Evolutionary conservation across 2,329 filamentous ascomycete species (phyloP), one percentile per base, ranked within the genome.

Genomic region (Epichloe sibirici): DNA sequence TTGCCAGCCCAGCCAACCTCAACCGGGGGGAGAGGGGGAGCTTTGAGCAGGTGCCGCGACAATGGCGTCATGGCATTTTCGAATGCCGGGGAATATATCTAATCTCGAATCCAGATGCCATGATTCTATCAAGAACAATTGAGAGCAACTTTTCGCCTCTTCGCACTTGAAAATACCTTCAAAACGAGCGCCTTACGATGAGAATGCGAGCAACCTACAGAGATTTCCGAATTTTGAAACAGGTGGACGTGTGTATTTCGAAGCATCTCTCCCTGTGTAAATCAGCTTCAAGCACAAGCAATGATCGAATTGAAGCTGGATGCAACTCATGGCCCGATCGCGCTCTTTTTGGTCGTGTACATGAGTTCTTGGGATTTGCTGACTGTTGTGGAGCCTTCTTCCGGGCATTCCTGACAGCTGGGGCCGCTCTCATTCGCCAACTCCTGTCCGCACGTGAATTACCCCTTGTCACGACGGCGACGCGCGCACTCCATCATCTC

Each of bases 1-100:
- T 21, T 21, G 17, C 17, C 17, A 21, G 31, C 40, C 28, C 40
- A 28, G 17, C 21, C 61, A 63, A 62, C 62, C 62, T 62, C 63
- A 46, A 62, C 49, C 56, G 56, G 17, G 17, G 17, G 55, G 46
- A 55, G 56, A 17, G 17, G 17, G 55, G 46, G 55, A 55, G 59
- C 56, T 57, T 62, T 58, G 57, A 59, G 42, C 49, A 59, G 59
- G 59, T 17, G 61, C 58, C 59, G 58, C 61, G 58, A 58, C 53
- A 57, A 57, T 63, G 56, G 57, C 61, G 58, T 56, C 61, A 58
- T 61, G 56, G 57, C 56, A 52, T 43, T 38, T 35, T 31, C 38
- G 43, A 46, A 47, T 42, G 35, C 43, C 47, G 48, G 43, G 39
- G 47, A 53, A 45, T 43, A 37, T 28, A 53, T 53, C 48, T 49